Evolutionary conservation across 192 early-diverging fungal genomes (phyloP), one percentile per base, ranked within the genome.

Genomic region (Helicostylum pulchrum): DNA sequence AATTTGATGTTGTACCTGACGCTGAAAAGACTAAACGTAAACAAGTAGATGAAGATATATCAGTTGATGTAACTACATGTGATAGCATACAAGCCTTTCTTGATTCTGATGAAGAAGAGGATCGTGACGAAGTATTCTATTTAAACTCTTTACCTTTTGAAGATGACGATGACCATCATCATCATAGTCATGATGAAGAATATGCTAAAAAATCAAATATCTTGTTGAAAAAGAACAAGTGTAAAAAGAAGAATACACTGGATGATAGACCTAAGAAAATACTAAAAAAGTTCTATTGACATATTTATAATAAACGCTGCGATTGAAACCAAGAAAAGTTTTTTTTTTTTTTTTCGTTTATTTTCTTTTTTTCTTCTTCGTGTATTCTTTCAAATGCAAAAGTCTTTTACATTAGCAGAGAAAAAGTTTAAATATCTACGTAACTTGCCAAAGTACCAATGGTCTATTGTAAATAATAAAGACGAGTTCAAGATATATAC

Each of bases 1-100:
- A 93, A 67, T 99, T 97, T 76, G 97, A 99, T 70, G 76, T 87
- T 55, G 83, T 87, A 73, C 78, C 74, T 0, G 71, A 83, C 45
- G 73, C 75, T 44, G 81, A 83, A 15, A 73, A 67, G 4, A 50
- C 71, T 5, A 75, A 78, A 63, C 60, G 72, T 14, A 73, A 77
- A 20, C 68, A 73, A 19, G 72, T 71, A 9, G 78, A 78, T 15
- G 78, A 80, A 19, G 79, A 81, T 51, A 68, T 77, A 1, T 21
- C 60, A n/a, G 70, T 81, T 10, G 82, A 81, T 58, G 80, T 84
- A 39, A 76, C 78, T 0, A 81, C 76, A 1, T 66, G 74, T 21
- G 80, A 81, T 31, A 75, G 73, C 32, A 74, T 77, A 7, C 77
- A 79, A 36, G 75, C 77, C 0, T 83, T 77, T 66, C 61, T 78